Evolutionary conservation across 2,329 filamentous ascomycete genomes (phyloP).

Genomic region (Juglanconis sp.): DNA sequence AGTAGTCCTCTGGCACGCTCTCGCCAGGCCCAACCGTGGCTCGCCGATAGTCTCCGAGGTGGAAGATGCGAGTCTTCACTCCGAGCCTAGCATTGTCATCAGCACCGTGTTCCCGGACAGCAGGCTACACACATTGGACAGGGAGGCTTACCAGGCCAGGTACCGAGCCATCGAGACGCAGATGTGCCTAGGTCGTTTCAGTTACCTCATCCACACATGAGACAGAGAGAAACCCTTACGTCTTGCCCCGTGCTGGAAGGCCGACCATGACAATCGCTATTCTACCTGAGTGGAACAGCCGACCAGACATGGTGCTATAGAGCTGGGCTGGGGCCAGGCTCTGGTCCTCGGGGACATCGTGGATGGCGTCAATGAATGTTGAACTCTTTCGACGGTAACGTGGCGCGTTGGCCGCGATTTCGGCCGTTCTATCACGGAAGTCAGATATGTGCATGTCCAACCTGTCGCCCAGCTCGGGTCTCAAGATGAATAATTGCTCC

Average conservation of each 20-base stretch:
- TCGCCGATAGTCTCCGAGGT: conserved; percentile 92
- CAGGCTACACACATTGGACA: neutral
- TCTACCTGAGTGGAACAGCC: conserved; percentile 92
- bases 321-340: conserved; percentile 91
- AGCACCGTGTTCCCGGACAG: conserved; percentile 13
- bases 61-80: conserved; percentile 97
- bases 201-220: neutral
- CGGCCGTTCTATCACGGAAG: conserved; percentile 64
- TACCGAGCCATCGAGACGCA: conserved; percentile 94
- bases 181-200: conserved; percentile 63
- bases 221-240: conserved; percentile 49
- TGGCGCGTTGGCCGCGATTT: conserved; percentile 86
- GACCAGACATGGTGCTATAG: conserved; percentile 96
- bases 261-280: conserved; percentile 98
- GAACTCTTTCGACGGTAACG: conserved; percentile 90
- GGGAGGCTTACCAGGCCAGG: conserved; percentile 67
- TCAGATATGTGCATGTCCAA: conserved; percentile 27
- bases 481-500: neutral
- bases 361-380: conserved; percentile 95
- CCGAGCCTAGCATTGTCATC: conserved; percentile 62
- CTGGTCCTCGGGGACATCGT: conserved; percentile 79
- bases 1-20: conserved; percentile 93
- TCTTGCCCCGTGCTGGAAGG: conserved; percentile 91
- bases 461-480: conserved; percentile 19
- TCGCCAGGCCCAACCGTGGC: conserved; percentile 81